Conservation (phyloP, 1,284 basidiomycete genomes). For the Somion occarium region DNA sequence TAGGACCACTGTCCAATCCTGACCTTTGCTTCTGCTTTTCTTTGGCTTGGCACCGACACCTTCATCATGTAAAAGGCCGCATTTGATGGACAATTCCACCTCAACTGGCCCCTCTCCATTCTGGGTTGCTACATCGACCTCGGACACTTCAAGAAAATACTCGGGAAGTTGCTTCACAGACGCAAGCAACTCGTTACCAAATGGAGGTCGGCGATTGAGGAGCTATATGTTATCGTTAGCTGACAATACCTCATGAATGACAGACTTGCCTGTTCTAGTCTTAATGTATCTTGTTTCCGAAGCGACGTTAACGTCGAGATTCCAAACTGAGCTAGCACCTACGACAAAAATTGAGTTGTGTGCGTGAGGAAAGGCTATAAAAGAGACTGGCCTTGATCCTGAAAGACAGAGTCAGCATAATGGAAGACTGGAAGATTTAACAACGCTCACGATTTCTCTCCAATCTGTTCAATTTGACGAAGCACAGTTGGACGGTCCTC, state of each 20-base stretch:
- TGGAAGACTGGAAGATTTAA: no score
- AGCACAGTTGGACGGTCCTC: slow-evolving; percentile 78
- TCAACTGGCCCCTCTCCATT: slow-evolving; percentile 51
- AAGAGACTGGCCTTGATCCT: neutral
- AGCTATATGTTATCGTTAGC: slow-evolving; percentile 38
- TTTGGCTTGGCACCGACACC: slow-evolving; percentile 29
- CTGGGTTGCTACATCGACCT: slow-evolving; percentile 36
- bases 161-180: slow-evolving; percentile 59
- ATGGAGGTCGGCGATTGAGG: slow-evolving; percentile 68
- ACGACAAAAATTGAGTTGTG: neutral
- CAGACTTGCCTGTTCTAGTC: slow-evolving; percentile 63
- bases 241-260: no score
- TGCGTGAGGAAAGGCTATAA: neutral
- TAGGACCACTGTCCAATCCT: slow-evolving; percentile 65
- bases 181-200: slow-evolving; percentile 63
- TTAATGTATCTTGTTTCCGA: slow-evolving; percentile 47
- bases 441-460: slow-evolving; percentile 74
- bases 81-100: slow-evolving; percentile 56
- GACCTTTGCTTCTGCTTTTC: slow-evolving; percentile 40
- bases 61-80: slow-evolving; percentile 39
- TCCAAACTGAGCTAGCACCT: slow-evolving; percentile 73
- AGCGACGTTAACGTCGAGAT: slow-evolving; percentile 60
- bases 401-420: no score
- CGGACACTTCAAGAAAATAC: slow-evolving; percentile 49
- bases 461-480: slow-evolving; percentile 76